These are phyloP conservation scores for Solanum hybrid DNA, from an alignment of 305 asterid species.

Conservation along the genomic window DNA sequence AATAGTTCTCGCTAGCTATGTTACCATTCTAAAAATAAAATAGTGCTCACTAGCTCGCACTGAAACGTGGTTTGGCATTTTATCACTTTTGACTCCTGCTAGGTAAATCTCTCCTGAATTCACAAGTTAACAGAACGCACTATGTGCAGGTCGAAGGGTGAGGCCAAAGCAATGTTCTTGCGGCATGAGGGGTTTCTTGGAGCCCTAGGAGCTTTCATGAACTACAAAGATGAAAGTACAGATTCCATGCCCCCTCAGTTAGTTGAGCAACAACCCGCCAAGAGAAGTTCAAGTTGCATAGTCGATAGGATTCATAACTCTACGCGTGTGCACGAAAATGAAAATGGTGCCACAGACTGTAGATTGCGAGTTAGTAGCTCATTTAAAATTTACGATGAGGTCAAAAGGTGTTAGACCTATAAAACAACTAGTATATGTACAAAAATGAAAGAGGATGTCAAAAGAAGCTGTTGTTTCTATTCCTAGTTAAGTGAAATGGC, in stretches of 20 bases:
- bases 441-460: background rate
- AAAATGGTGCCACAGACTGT: slow-evolving; percentile 41
- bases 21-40: background rate
- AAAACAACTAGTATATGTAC: background rate
- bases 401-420: background rate
- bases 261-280: slow-evolving; percentile 18
- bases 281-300: slow-evolving; percentile 10
- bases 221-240: slow-evolving; percentile 31
- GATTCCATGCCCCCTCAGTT: slow-evolving; percentile 23
- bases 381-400: slow-evolving; percentile 7
- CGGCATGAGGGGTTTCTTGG: slow-evolving; percentile 84
- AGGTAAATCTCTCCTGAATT: background rate
- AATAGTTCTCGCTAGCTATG: background rate
- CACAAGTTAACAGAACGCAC: background rate
- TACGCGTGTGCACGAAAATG: slow-evolving; percentile 23
- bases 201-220: slow-evolving; percentile 71
- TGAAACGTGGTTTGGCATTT: background rate
- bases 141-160: slow-evolving; percentile 68
- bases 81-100: background rate
- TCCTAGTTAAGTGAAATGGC: background rate
- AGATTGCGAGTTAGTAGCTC: slow-evolving; percentile 24
- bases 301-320: slow-evolving; percentile 24
- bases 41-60: background rate
- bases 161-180: slow-evolving; percentile 79
- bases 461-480: background rate